Conservation (phyloP, 306 rosid genomes). For the Mimosa bimucronata region DNA sequence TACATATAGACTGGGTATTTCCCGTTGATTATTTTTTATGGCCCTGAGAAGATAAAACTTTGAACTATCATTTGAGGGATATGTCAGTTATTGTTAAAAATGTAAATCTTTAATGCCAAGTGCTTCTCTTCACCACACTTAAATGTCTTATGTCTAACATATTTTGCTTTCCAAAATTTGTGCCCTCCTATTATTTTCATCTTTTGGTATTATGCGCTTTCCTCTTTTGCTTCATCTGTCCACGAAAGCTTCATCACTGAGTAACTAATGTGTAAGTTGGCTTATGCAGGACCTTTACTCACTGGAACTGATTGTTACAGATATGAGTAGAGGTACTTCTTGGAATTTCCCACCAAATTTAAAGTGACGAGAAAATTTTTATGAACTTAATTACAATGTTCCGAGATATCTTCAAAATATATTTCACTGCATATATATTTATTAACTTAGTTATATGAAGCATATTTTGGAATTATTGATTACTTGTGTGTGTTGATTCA, state of each 20-base stretch:
- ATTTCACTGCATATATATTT: background rate
- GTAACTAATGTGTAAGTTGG: slow-evolving; percentile 36
- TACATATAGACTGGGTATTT: too few species aligned
- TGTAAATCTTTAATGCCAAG: background rate
- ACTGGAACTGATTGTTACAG: slow-evolving; percentile 74
- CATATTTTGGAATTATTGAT: slow-evolving; percentile 13
- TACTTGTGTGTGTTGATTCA: slow-evolving; percentile 29
- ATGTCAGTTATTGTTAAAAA: background rate
- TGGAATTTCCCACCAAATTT: slow-evolving; percentile 31
- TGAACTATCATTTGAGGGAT: background rate
- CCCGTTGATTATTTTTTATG: background rate
- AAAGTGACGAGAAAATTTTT: slow-evolving; percentile 21
- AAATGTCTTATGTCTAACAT: background rate
- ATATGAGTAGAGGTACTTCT: slow-evolving; percentile 78
- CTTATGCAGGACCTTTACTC: slow-evolving; percentile 70
- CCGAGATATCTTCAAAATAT: slow-evolving; percentile 19
- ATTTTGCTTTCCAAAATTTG: slow-evolving; percentile 10
- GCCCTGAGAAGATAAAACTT: background rate
- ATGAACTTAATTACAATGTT: slow-evolving; percentile 27
- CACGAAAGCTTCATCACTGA: slow-evolving; percentile 26
- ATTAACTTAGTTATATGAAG: background rate
- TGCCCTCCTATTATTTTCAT: background rate
- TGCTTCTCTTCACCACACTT: background rate
- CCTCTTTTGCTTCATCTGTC: background rate
- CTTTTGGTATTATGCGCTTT: background rate